Evolutionary conservation across 176 grass and related monocot species (phyloP).

Genomic region (Oryza nivara): DNA sequence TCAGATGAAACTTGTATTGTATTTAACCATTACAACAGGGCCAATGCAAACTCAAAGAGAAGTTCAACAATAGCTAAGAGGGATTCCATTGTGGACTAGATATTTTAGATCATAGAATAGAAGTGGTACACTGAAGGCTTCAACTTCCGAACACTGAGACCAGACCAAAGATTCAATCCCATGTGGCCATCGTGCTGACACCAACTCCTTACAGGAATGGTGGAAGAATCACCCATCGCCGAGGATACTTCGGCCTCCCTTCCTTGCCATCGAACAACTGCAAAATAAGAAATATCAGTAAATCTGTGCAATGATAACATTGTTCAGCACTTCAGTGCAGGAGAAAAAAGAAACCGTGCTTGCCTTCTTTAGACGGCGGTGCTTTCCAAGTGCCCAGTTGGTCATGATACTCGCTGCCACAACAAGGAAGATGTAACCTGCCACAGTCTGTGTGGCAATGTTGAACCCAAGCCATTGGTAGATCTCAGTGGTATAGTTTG

Average conservation of each 20-base stretch:
- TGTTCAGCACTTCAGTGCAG: neutral
- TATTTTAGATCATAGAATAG: neutral
- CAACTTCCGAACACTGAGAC: neutral
- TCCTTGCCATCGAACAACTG: conserved; percentile 96
- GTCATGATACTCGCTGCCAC: conserved; percentile 91
- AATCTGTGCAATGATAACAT: neutral
- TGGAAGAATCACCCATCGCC: conserved; percentile 90
- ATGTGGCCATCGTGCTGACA: neutral
- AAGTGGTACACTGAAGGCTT: conserved; percentile 30
- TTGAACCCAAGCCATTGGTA: conserved; percentile 98
- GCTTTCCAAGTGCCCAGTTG: conserved; percentile 90
- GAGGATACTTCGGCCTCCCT: conserved; percentile 72
- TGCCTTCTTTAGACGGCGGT: conserved; percentile 89
- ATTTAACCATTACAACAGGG: neutral
- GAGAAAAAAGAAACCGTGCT: neutral
- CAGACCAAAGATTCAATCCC: neutral
- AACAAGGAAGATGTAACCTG: conserved; percentile 78
- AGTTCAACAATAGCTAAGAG: conserved; percentile 17
- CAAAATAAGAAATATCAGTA: conserved; percentile 45
- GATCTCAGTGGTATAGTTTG: conserved; percentile 98
- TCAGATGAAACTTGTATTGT: neutral
- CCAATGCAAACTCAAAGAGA: neutral
- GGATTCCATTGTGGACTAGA: conserved; percentile 28
- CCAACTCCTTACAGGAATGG: conserved; percentile 65
- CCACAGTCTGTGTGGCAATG: conserved; percentile 86